Evolutionary conservation across 2,329 filamentous ascomycete species (phyloP).

Genomic region (Alternaria infectoria): DNA sequence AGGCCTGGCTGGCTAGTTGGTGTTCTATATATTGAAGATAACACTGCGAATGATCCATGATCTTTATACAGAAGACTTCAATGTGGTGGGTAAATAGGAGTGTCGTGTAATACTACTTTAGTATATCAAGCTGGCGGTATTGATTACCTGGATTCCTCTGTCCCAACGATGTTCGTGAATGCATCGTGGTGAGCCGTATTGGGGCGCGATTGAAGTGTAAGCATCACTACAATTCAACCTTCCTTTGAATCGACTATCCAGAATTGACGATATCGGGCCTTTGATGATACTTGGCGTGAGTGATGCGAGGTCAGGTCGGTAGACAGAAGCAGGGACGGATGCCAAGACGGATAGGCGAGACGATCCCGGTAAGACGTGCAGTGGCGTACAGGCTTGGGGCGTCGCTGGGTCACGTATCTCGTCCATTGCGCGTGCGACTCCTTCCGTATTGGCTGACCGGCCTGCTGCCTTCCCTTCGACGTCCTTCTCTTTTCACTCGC

Average conservation of each 20-base stretch:
- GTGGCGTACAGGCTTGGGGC: slow-evolving; percentile 28
- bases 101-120: neutral
- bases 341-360: slow-evolving; percentile 16
- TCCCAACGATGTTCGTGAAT: too few relatives aligned
- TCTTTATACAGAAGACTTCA: neutral
- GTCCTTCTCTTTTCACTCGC: slow-evolving; percentile 11
- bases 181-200: neutral
- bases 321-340: neutral
- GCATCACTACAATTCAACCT: neutral
- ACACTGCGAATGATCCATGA: neutral
- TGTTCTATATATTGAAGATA: neutral
- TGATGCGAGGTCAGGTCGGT: neutral
- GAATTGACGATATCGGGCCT: neutral
- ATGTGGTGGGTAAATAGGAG: neutral
- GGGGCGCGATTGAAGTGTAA: neutral
- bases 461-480: slow-evolving; percentile 18
- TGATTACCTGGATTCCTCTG: neutral
- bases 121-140: neutral
- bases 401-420: slow-evolving; percentile 20
- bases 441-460: slow-evolving; percentile 22
- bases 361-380: slow-evolving; percentile 24
- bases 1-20: neutral
- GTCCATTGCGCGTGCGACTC: slow-evolving; percentile 18
- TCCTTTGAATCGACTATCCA: neutral
- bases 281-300: neutral